Evolutionary conservation across 371 early-diverging fungal genomes (phyloP), one percentile per base, ranked within the genome.

Genomic region (Phascolomyces articulosus): DNA sequence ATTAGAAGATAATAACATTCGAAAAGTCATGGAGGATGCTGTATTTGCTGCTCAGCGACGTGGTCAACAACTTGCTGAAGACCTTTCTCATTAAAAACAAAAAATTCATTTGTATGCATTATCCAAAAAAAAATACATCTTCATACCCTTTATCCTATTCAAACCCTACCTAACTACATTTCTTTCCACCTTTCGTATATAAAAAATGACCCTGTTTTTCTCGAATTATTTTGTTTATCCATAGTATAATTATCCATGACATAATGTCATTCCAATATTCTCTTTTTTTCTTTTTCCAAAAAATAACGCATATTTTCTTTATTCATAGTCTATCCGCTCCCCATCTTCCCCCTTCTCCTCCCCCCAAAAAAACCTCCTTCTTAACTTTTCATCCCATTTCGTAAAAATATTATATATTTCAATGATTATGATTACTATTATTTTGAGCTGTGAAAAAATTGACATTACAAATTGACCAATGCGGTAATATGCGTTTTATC

Each of bases 21-120:
- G 88, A 24, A 70, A 87, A 24, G 59, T 83, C 47, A 80, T 91
- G 60, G 63, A 72, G 3, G 80, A 85, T 55, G 91, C 84, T 28
- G 90, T 95, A 6, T 62, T 82, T 38, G 89, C 92, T 60, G 93
- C 93, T 24, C 85, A 85, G 44, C 64, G 83, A 63, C 80, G 93
- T 54, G 86, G 91, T 31, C 85, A 83, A 44, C 89, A 90, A 68
- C 77, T 95, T 58, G 92, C 90, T 21, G 81, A 86, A 44, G 79
- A 88, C 9, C 51, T 51, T 23, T 51, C 51, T 23, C 21, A 51
- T 8, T 51, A 51, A 47, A 47, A 1, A 24, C 51, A 51, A 4
- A 1, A n/a, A 15, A 18, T 7, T 44, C 8, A 44, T 16, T 44
- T 15, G 15, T 44, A 44, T 44, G 44, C 7, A 44, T 44, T 44